Percentiles rank a stretch among this genome's conserved stretches.
Conservation (phyloP, 2,329 filamentous ascomycete species). For the Cyclaneusma minus region DNA sequence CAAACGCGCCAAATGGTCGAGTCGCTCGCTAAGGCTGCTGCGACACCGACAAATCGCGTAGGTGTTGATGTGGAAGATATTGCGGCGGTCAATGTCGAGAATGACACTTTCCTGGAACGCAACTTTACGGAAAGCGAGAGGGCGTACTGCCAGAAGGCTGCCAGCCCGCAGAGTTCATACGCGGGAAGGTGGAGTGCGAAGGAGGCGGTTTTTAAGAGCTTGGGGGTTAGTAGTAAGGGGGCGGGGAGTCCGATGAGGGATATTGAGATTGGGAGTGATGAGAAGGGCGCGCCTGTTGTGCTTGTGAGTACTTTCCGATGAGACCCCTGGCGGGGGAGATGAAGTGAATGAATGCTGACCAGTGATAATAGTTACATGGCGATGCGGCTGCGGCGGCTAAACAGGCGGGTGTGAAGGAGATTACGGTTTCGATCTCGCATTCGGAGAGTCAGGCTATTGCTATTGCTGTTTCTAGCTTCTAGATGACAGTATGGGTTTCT, state of each 20-base stretch:
- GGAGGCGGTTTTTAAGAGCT: slow-evolving; percentile 95
- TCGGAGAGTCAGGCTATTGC: slow-evolving; percentile 89
- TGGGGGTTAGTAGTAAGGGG: slow-evolving; percentile 75
- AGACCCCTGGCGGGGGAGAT: slow-evolving; percentile 1
- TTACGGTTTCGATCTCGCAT: slow-evolving; percentile 91
- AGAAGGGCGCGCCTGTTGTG: slow-evolving; percentile 70
- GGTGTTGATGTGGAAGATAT: slow-evolving; percentile 92
- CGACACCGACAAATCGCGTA: slow-evolving; percentile 58
- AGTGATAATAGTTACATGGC: slow-evolving; percentile 55
- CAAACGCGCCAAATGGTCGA: slow-evolving; percentile 65
- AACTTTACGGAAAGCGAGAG: slow-evolving; percentile 85
- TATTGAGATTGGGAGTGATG: slow-evolving; percentile 78
- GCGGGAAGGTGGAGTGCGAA: slow-evolving; percentile 94
- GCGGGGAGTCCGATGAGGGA: slow-evolving; percentile 83
- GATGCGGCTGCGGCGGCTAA: slow-evolving; percentile 72
- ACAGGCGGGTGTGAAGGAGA: slow-evolving; percentile 71
- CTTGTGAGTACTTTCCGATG: slow-evolving; percentile 44
- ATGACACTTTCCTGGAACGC: slow-evolving; percentile 83
- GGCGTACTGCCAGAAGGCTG: slow-evolving; percentile 67
- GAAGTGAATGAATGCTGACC: slow-evolving; percentile 4
- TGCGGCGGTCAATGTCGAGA: slow-evolving; percentile 74
- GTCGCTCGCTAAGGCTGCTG: slow-evolving; percentile 48
- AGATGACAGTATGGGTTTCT: slow-evolving; percentile 13
- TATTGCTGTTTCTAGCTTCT: slow-evolving; percentile 75
- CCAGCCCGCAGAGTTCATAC: slow-evolving; percentile 77